Conservation (phyloP, 345 rosid genomes). For the Euclidium syriacum region DNA sequence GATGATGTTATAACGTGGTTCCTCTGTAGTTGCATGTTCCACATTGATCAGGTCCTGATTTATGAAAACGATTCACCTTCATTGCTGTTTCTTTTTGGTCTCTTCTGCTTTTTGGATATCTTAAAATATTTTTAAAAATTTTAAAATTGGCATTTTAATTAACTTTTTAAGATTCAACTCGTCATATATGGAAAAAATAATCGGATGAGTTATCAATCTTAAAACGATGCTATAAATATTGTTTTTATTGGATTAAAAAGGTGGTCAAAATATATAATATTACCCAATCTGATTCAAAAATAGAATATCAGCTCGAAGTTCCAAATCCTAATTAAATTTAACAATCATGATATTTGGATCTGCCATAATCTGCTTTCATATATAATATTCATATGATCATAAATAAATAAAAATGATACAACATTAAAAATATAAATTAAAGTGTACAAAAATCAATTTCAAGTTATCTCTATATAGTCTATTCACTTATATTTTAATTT, state of each 20-base stretch:
- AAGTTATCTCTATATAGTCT: too few relatives aligned
- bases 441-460: too few relatives aligned
- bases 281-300: too few relatives aligned
- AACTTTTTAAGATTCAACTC: neutral
- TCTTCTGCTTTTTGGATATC: conserved; percentile 17
- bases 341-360: too few relatives aligned
- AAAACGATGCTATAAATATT: neutral
- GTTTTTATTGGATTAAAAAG: neutral
- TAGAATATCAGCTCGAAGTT: too few relatives aligned
- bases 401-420: too few relatives aligned
- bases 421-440: too few relatives aligned
- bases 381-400: too few relatives aligned
- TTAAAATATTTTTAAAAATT: neutral
- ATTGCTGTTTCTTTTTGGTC: conserved; percentile 20
- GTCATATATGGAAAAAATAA: neutral
- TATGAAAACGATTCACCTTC: conserved; percentile 11
- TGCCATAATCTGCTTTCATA: too few relatives aligned
- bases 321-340: too few relatives aligned
- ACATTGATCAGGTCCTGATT: conserved; percentile 4
- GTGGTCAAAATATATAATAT: too few relatives aligned
- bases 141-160: neutral
- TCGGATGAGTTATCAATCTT: neutral
- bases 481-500: too few relatives aligned
- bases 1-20: conserved; percentile 27
- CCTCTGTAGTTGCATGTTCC: conserved; percentile 30